Percentiles rank a stretch among this genome's conserved stretches.
phyloP scores from a whole-genome alignment of 2,329 filamentous ascomycete species.

The Fusarium sp. region DNA sequence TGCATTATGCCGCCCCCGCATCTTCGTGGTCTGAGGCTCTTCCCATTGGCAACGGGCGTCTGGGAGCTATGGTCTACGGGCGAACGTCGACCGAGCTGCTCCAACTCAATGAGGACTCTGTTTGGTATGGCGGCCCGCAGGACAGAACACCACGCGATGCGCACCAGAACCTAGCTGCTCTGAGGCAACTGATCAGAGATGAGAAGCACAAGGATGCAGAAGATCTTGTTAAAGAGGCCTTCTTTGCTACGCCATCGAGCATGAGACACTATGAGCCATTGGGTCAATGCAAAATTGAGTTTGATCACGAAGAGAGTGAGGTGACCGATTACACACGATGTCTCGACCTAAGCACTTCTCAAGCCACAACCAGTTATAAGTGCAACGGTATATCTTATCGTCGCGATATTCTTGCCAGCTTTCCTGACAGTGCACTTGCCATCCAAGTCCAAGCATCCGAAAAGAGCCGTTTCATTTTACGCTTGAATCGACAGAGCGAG shows the following conservation, averaged over 20 bases:
- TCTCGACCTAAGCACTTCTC: constrained; percentile 50
- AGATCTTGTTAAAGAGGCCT: constrained; percentile 31
- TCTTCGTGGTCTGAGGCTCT: constrained; percentile 48
- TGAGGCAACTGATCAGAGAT: constrained; percentile 37
- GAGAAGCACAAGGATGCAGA: constrained; percentile 39
- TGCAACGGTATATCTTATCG: constrained; percentile 43
- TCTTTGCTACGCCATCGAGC: constrained; percentile 39
- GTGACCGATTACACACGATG: constrained; percentile 48
- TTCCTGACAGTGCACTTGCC: constrained; percentile 51
- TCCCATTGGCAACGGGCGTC: constrained; percentile 59
- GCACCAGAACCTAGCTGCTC: constrained; percentile 11
- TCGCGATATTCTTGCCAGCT: constrained; percentile 54
- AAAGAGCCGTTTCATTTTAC: constrained; percentile 34
- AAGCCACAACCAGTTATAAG: constrained; percentile 50
- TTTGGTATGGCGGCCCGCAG: constrained; percentile 57
- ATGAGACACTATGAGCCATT: constrained; percentile 46
- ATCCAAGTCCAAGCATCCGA: constrained; percentile 31
- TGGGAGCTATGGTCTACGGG: constrained; percentile 55
- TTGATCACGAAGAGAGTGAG: constrained; percentile 46
- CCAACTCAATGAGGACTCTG: constrained; percentile 57
- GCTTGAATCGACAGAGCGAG: constrained; percentile 37
- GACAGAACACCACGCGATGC: constrained; percentile 52
- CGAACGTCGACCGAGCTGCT: constrained; percentile 52
- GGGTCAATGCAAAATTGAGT: constrained; percentile 49
- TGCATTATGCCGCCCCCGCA: constrained; percentile 40